phyloP scores from a whole-genome alignment of 1,139 yeast genomes.

The Suhomyces ambrosiae region DNA sequence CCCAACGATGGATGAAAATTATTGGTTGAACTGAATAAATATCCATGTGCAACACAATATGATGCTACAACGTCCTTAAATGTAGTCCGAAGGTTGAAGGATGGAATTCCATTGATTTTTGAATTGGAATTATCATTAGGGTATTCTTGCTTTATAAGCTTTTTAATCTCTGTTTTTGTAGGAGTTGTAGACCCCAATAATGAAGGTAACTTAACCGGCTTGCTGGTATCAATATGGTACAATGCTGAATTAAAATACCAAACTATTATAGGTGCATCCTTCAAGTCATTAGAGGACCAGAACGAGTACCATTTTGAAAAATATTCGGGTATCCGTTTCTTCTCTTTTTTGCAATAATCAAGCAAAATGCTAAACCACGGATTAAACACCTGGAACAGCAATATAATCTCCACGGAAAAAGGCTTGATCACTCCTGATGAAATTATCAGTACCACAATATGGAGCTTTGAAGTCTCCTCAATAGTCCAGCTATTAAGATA shows the following conservation, averaged over 20 bases:
- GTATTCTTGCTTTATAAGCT: background rate
- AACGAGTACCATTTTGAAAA: constrained; percentile 8
- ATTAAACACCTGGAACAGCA: constrained; percentile 38
- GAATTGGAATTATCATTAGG: background rate
- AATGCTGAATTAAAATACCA: constrained; percentile 33
- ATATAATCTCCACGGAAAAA: constrained; percentile 14
- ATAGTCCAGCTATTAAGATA: constrained; percentile 1
- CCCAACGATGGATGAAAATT: constrained; percentile 26
- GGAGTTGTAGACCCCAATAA: constrained; percentile 17
- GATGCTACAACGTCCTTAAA: constrained; percentile 43
- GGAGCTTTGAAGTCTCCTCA: constrained; percentile 1
- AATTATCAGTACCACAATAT: background rate
- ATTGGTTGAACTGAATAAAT: constrained; percentile 25
- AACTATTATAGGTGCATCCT: background rate
- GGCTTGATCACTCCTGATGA: background rate
- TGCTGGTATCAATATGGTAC: constrained; percentile 13
- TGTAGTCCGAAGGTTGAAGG: constrained; percentile 32
- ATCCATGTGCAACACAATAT: constrained; percentile 30
- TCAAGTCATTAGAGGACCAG: constrained; percentile 8
- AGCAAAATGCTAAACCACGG: constrained; percentile 22
- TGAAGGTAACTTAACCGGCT: constrained; percentile 19
- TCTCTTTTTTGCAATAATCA: constrained; percentile 1
- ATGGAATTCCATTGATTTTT: constrained; percentile 33
- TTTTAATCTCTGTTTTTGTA: background rate
- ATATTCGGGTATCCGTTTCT: constrained; percentile 3